phyloP scores from a whole-genome alignment of 2,329 filamentous ascomycete genomes.

The Fusarium udum region DNA sequence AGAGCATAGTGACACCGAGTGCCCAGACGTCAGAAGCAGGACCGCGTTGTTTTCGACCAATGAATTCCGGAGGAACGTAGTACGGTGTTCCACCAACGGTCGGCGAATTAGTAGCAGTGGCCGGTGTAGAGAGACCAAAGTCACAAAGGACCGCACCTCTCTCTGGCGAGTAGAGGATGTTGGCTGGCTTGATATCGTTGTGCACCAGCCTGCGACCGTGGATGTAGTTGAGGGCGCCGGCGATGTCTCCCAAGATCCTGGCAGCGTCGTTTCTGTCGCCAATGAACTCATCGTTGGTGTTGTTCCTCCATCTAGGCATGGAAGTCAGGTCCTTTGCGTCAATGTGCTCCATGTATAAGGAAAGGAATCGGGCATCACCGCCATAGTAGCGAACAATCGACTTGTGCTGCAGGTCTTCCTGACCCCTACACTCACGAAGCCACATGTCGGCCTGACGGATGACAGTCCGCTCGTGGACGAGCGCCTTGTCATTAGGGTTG shows the following conservation, averaged over 20 bases:
- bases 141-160: slow-evolving; percentile 69
- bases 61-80: slow-evolving; percentile 70
- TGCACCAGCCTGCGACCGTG: slow-evolving; percentile 64
- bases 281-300: slow-evolving; percentile 58
- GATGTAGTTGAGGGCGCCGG: slow-evolving; percentile 64
- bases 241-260: slow-evolving; percentile 64
- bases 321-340: slow-evolving; percentile 64
- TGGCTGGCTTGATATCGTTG: slow-evolving; percentile 71
- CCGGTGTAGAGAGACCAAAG: slow-evolving; percentile 64
- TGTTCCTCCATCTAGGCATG: slow-evolving; percentile 59
- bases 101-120: slow-evolving; percentile 54
- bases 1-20: slow-evolving; percentile 68
- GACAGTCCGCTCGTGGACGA: slow-evolving; percentile 63
- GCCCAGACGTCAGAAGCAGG: slow-evolving; percentile 68
- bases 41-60: slow-evolving; percentile 63
- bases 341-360: slow-evolving; percentile 70
- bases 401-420: slow-evolving; percentile 64
- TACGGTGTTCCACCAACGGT: slow-evolving; percentile 67
- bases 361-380: slow-evolving; percentile 67
- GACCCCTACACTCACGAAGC: slow-evolving; percentile 66
- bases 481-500: slow-evolving; percentile 54
- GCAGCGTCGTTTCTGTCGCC: slow-evolving; percentile 60
- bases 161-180: slow-evolving; percentile 68
- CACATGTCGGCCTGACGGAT: slow-evolving; percentile 69
- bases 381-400: slow-evolving; percentile 68